Evolutionary conservation across 305 asterid species (phyloP).

Genomic region (Rubia balearica): DNA sequence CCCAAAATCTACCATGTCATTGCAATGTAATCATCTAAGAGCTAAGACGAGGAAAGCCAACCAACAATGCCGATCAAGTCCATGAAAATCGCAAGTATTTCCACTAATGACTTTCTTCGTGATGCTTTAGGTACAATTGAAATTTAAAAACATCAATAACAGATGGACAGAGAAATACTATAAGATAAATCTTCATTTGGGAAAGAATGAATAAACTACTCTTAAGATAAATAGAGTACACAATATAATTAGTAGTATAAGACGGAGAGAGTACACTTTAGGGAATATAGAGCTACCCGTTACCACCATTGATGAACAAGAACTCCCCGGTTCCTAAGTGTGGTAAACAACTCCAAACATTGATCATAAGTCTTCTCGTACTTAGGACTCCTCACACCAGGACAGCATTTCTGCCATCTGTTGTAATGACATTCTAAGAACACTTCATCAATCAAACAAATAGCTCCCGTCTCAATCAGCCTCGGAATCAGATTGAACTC

Average conservation of each 20-base stretch:
- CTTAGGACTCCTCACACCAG: slow-evolving; percentile 79
- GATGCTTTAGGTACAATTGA: slow-evolving; percentile 33
- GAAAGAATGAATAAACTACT: slow-evolving; percentile 15
- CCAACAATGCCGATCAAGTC: not conserved
- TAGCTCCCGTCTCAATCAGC: slow-evolving; percentile 71
- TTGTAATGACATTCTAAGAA: slow-evolving; percentile 93
- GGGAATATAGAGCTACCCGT: slow-evolving; percentile 23
- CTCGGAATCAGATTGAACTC: slow-evolving; percentile 84
- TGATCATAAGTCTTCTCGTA: slow-evolving; percentile 77
- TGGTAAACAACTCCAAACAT: slow-evolving; percentile 72
- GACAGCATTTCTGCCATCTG: slow-evolving; percentile 97
- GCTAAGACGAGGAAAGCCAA: not conserved
- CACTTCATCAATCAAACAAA: slow-evolving; percentile 83
- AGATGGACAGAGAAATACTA: slow-evolving; percentile 13
- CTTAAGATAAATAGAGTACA: not conserved
- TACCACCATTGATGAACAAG: slow-evolving; percentile 98
- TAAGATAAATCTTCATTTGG: slow-evolving; percentile 24
- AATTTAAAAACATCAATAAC: slow-evolving; percentile 9
- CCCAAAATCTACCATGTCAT: not conserved
- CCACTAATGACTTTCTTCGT: slow-evolving; percentile 22
- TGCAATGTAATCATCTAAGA: not conserved
- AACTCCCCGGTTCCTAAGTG: slow-evolving; percentile 80
- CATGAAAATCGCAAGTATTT: slow-evolving; percentile 2
- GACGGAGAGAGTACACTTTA: slow-evolving; percentile 15
- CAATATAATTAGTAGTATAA: not conserved